Base-by-base conservation (phyloP, 208 protist species). In the Trypanosoma boissoni region DNA sequence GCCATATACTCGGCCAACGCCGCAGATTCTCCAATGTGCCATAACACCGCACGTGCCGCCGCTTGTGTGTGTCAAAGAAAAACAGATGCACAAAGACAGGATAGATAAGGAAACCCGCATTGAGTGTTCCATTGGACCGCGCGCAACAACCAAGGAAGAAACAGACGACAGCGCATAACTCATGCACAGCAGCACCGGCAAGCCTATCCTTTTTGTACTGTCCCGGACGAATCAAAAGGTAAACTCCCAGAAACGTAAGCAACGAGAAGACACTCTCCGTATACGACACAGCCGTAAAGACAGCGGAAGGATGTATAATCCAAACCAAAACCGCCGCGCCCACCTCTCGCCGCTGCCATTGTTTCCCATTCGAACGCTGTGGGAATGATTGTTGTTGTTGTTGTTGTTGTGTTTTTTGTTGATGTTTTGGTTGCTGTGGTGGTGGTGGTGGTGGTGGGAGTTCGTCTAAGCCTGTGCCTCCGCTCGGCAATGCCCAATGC, bases 201-300 rank as follows among this genome's bases (percentile, higher is more conserved):
- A 27, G 37, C 18, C 28, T 43, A 2, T 44, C 36, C 23, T 9
- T 27, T 32, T 58, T 9, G 27, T 43, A 43, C 10, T 9, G 51
- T 12, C 20, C 54, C 55, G 51, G 34, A 50, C 72, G 9, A 46
- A 42, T 59, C 28, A 89, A 59, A 3, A 67, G 49, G 71, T 91
- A 90, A 0, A 94, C 24, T 10, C 76, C 87, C 2, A 74, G 4
- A 36, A 94, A 79, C 0, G 76, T 77, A 23, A 78, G 45, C 6
- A 87, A 56, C 0, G 74, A 71, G 54, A 87, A 94, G 18, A 88
- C 45, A 50, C 74, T 83, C 45, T 94, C 83, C 2, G 87, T 94
- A 72, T 94, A 94, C n/a, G 74, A 43, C 28, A 58, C 77, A 16
- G 88, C 79, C 5, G 77, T 74, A 70, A 91, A 94, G 3, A 94